phyloP scores from a whole-genome alignment of 2,329 filamentous ascomycete genomes.

The Stromatinia cepivora region DNA sequence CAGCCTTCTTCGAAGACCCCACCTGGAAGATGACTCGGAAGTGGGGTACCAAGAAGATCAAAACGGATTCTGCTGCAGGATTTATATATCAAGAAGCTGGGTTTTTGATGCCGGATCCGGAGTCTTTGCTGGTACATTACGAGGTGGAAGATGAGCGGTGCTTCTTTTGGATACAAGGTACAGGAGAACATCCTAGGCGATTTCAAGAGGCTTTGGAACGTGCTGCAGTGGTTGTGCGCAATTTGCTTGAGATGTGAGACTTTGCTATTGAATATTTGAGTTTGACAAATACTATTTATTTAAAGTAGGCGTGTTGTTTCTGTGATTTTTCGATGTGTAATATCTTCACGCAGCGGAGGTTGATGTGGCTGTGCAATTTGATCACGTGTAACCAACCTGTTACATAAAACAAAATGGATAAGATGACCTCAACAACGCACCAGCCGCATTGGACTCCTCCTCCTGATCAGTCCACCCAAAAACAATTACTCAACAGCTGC shows the following conservation, averaged over 20 bases:
- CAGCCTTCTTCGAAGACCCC: background rate
- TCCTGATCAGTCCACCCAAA: background rate
- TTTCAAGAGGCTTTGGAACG: background rate
- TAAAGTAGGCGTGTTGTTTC: too few species aligned
- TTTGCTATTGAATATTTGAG: background rate
- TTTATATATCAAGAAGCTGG: slow-evolving; percentile 3
- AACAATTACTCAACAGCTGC: background rate
- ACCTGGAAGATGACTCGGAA: background rate
- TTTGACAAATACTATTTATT: background rate
- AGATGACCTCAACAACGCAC: background rate
- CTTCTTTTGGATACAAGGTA: background rate
- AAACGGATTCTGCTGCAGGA: background rate
- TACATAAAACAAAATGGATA: too few species aligned
- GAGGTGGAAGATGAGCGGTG: slow-evolving; percentile 6
- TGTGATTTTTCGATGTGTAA: too few species aligned
- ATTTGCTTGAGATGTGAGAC: background rate
- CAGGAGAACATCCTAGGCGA: background rate
- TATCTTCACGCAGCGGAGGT: too few species aligned
- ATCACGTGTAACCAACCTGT: background rate
- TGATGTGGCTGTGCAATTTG: background rate
- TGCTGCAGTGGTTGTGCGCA: background rate
- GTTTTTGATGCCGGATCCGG: background rate
- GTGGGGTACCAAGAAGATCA: background rate
- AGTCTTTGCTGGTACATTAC: background rate
- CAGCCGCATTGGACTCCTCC: background rate